A percentile compares a stretch with the other conserved stretches of the same genome.
phyloP scores from a whole-genome alignment of 2,329 filamentous ascomycete genomes.

The Pseudogymnoascus sp. region DNA sequence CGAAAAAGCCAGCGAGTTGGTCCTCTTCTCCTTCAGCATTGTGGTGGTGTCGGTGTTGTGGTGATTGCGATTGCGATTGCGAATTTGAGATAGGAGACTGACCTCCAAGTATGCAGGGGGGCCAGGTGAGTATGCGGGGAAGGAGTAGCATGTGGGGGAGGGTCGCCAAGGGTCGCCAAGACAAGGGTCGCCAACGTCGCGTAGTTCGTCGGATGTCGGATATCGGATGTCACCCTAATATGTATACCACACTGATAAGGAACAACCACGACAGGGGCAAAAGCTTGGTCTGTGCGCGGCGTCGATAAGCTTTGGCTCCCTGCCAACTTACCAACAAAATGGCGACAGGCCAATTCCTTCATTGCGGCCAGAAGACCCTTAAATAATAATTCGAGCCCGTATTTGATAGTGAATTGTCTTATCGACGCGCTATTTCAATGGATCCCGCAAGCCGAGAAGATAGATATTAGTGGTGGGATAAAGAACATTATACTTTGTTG shows the following conservation, averaged over 20 bases:
- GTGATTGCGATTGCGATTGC: neutral
- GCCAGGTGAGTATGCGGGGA: neutral
- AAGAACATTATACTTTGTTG: neutral
- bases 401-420: neutral
- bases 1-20: slow-evolving; percentile 22
- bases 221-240: neutral
- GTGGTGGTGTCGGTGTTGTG: neutral
- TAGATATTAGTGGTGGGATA: neutral
- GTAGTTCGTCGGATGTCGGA: neutral
- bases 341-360: neutral
- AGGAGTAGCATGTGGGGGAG: neutral
- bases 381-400: neutral
- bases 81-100: neutral
- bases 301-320: neutral
- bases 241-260: neutral
- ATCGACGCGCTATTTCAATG: neutral
- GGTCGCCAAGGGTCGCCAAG: slow-evolving; percentile 4
- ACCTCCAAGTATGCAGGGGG: neutral
- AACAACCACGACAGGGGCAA: neutral
- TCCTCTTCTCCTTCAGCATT: slow-evolving; percentile 26
- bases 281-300: no score
- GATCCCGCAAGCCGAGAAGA: neutral
- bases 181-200: neutral
- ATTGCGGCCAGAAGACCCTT: neutral
- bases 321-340: neutral